Conservation (phyloP, 306 rosid genomes). For the Erythrophleum fordii region DNA sequence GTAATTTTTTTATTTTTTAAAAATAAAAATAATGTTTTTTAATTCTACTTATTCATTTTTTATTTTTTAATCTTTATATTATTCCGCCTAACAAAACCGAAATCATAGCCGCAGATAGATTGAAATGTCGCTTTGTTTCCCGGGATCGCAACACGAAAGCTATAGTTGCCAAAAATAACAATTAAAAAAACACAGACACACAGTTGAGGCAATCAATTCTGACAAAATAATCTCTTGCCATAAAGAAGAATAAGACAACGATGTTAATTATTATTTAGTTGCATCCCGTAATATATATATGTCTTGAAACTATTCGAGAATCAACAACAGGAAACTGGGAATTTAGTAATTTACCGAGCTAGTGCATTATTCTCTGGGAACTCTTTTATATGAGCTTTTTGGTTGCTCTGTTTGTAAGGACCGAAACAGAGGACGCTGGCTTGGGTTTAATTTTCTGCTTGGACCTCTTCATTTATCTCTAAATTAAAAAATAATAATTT, state of each 20-base stretch:
- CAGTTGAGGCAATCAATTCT: not conserved
- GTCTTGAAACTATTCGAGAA: no score
- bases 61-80: no score
- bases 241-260: not conserved
- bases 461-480: not conserved
- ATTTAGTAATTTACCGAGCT: no score
- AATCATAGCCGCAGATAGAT: not conserved
- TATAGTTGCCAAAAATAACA: not conserved
- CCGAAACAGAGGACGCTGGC: not conserved
- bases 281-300: no score
- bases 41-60: no score
- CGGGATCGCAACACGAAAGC: not conserved
- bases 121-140: slow-evolving; percentile 1
- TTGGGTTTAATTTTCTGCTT: not conserved
- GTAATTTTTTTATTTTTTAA: no score
- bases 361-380: no score
- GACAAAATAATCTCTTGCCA: no score
- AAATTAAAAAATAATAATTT: not conserved
- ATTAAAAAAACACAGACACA: not conserved
- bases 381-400: not conserved
- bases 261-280: not conserved
- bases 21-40: no score
- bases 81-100: no score
- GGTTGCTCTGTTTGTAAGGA: not conserved
- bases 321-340: no score